Base-by-base conservation (phyloP, 805 yeast species). In the Schwanniomyces sp. region DNA sequence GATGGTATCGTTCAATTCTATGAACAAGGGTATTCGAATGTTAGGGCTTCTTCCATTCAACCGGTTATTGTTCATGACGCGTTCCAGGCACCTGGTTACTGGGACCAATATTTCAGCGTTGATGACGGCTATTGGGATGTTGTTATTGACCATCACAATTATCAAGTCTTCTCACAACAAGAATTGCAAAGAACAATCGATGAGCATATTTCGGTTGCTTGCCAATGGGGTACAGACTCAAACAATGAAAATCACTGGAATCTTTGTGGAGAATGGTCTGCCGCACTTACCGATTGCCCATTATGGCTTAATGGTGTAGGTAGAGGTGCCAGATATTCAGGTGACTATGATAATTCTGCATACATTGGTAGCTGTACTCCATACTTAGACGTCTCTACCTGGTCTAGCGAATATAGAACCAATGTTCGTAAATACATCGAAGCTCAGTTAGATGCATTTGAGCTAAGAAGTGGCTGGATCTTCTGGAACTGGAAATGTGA, bases 401-500 rank as follows among this genome's bases (percentile, higher is more conserved):
- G 94, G 88, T 71, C 88, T 6, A 74, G 70, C 8, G 77, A 79
- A 34, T 78, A 79, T 59, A 81, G 77, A 62, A 59, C 57, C 21
- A 74, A 81, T 53, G 80, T 85, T 41, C 83, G 96, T 66, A 76
- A 72, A 57, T 90, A 76, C 63, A 75, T 91, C 43, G 97, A 91
- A 72, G 96, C 96, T 42, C 97, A 91, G 75, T 72, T 91, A 61
- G 96, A 91, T 63, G 89, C 96, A 1, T 70, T 66, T 46, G 88
- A 84, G 58, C 78, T 78, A 57, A 77, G 82, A 49, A 79, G 75
- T 30, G 98, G 98, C 28, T 91, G 97, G 97, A 80, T 89, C 48
- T 86, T 88, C 75, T 91, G 97, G 97, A 81, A 86, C 65, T 91
- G 89, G 86, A 91, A 91, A 76, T 87, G 96, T 25, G 97, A 91